These are phyloP conservation scores for Mucor mucedo DNA, from an alignment of 371 early-diverging fungal genomes.

Conservation along the genomic window DNA sequence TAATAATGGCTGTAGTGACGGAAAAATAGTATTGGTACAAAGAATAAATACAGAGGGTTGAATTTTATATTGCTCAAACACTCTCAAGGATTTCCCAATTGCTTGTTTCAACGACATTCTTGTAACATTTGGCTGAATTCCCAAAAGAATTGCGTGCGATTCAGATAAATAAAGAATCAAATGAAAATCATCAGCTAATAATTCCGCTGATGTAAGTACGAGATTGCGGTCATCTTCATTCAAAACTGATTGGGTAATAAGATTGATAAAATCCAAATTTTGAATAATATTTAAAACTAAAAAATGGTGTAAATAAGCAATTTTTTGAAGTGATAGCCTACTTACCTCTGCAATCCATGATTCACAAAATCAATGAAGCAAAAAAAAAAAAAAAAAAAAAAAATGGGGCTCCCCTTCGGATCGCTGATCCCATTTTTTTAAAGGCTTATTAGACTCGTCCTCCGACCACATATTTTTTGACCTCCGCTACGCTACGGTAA, in stretches of 20 bases:
- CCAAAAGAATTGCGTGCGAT: constrained; percentile 4
- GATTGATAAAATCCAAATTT: constrained; percentile 13
- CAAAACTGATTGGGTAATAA: constrained; percentile 9
- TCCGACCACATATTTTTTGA: too few relatives aligned
- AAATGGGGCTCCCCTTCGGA: too few relatives aligned
- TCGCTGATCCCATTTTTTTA: too few relatives aligned
- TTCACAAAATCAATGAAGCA: constrained; percentile 10
- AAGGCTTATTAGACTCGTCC: too few relatives aligned
- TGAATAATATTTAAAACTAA: constrained; percentile 18
- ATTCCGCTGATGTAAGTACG: constrained; percentile 11
- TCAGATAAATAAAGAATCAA: constrained; percentile 9
- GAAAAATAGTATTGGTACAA: constrained; percentile 7
- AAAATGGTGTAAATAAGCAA: constrained; percentile 11
- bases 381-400: constrained; percentile 8
- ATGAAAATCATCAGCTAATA: constrained; percentile 10
- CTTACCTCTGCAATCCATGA: constrained; percentile 11
- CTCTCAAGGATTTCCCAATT: constrained; percentile 12
- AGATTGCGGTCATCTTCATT: constrained; percentile 13
- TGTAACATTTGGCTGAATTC: constrained; percentile 12
- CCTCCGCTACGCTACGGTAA: too few relatives aligned
- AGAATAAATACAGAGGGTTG: constrained; percentile 12
- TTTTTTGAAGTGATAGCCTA: constrained; percentile 13
- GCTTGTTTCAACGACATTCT: constrained; percentile 7
- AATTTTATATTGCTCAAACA: constrained; percentile 13
- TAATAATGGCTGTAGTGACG: constrained; percentile 11